Base-by-base conservation (phyloP, 2,329 filamentous ascomycete species). In the Cadophora luteo-olivacea region DNA sequence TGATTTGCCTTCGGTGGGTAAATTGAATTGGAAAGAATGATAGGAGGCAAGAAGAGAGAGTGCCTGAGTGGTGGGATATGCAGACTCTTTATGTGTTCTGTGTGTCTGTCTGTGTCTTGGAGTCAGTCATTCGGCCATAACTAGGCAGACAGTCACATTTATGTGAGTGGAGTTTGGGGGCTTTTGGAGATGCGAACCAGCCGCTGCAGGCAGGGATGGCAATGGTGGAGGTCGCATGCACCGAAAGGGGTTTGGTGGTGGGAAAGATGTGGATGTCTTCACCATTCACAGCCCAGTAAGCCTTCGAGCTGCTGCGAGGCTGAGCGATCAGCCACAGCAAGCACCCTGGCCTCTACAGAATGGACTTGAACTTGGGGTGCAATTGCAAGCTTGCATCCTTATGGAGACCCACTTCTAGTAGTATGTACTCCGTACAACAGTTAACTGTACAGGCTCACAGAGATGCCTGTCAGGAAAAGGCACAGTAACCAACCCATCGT, bases 11-110 rank as follows among this genome's bases (percentile, higher is more conserved):
- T 64, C 9, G 38, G 22, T 38, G 7, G 51, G 61, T 19, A 45
- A 66, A 14, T 22, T 49, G 61, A 49, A 70, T 66, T 68, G 65
- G 22, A 45, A 32, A 36, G 61, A 36, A 61, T 68, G 68, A 68
- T 68, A 69, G 65, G 70, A 69, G 65, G 54, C 36, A 66, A 54
- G 48, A 54, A 41, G 64, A 16, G 36, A 64, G 32, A 61, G 65
- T 33, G 60, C 51, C 45, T 71, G 71, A 65, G 63, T 73, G 70
- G 64, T 69, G 67, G 70, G 72, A 54, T 58, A 33, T 49, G 52
- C 52, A 63, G 19, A 24, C 66, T 61, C 69, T 71, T 71, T 72
- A 70, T 64, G 62, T 49, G 22, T 24, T 32, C 33, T 29, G 45
- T 54, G 33, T 58, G 33, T 49, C 45, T 49, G 45, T 49, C 45